phyloP scores from a whole-genome alignment of 78 protist species.

The Mastigamoeba balamuthi region DNA sequence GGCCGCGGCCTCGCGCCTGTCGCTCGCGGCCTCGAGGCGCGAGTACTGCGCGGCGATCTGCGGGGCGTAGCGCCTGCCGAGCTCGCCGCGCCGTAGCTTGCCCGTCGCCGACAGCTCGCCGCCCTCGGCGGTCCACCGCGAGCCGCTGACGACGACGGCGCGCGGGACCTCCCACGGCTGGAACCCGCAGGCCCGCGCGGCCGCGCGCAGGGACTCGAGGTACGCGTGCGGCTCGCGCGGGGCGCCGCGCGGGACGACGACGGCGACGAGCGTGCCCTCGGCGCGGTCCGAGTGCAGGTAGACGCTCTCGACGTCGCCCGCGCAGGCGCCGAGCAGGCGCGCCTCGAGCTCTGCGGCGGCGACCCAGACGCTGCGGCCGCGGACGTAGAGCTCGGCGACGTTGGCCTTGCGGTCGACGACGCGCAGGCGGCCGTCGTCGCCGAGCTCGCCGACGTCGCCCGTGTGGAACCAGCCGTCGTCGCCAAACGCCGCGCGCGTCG shows the following conservation, averaged over 20 bases:
- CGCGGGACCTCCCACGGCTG: not conserved
- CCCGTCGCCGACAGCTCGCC: not conserved
- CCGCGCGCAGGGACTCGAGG: not conserved
- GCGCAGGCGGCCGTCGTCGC: not conserved
- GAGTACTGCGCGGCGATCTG: not conserved
- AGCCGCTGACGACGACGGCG: not conserved
- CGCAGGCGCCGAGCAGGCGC: not conserved
- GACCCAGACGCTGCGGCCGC: conserved; percentile 5
- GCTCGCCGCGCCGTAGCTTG: not conserved
- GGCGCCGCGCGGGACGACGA: not conserved
- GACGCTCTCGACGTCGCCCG: not conserved
- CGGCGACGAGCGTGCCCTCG: not conserved
- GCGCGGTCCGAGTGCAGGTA: not conserved
- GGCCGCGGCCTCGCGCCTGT: too few relatives aligned
- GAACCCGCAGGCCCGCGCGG: not conserved
- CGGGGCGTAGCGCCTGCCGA: not conserved
- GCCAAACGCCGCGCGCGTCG: not conserved
- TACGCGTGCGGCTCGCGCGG: not conserved
- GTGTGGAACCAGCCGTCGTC: conserved; percentile 16
- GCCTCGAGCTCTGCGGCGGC: not conserved
- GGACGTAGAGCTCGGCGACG: not conserved
- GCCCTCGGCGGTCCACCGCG: not conserved
- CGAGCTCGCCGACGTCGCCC: conserved; percentile 10
- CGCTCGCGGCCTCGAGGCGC: not conserved
- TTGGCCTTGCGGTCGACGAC: not conserved